phyloP scores from a whole-genome alignment of 139 green algal genomes.

The Edaphochlamys debaryana region DNA sequence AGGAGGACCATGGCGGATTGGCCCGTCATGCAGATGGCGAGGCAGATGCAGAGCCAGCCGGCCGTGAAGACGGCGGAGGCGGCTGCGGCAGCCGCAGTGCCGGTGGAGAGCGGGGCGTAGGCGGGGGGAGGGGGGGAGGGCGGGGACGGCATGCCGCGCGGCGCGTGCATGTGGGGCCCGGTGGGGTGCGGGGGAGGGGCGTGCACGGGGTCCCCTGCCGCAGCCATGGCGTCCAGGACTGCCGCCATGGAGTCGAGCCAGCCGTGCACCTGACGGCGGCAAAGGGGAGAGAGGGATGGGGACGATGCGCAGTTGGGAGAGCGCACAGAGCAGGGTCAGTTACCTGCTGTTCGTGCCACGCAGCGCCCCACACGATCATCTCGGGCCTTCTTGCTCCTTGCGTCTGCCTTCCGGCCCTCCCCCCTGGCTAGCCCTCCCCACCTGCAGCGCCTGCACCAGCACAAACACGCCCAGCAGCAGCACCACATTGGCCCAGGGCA shows the following conservation, averaged over 20 bases:
- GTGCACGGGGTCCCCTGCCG: not conserved
- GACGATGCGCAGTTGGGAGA: not conserved
- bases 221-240: not conserved
- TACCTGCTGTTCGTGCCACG: too few relatives aligned
- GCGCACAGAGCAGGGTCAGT: not conserved
- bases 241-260: slow-evolving; percentile 8
- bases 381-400: too few relatives aligned
- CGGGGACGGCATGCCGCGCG: not conserved
- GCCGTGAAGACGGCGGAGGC: slow-evolving; percentile 9
- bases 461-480: slow-evolving; percentile 26
- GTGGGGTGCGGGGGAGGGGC: not conserved
- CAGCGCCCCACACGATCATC: too few relatives aligned
- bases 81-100: not conserved
- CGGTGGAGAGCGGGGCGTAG: not conserved
- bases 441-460: slow-evolving; percentile 29
- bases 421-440: not conserved
- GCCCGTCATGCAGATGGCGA: slow-evolving; percentile 4
- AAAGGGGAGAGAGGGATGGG: not conserved
- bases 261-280: slow-evolving; percentile 18
- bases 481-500: slow-evolving; percentile 8
- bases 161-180: not conserved
- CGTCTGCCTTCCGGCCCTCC: too few relatives aligned
- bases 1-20: slow-evolving; percentile 1
- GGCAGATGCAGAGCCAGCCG: not conserved
- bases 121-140: not conserved